phyloP scores from a whole-genome alignment of 805 yeast species.

The Millerago galiae region DNA sequence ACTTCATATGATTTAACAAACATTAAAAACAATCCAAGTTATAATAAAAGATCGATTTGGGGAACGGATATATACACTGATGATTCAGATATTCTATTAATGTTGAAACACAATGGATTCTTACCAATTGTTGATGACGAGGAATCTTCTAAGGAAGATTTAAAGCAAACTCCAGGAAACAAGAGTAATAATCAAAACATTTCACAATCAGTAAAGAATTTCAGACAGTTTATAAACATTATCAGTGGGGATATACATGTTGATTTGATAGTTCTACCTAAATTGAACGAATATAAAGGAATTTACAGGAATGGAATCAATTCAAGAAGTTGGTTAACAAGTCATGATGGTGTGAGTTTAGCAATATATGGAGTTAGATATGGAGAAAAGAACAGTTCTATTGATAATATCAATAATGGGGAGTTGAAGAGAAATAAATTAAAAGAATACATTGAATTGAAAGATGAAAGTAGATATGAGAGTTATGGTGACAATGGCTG shows the following conservation, averaged over 20 bases:
- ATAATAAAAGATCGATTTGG: constrained; percentile 50
- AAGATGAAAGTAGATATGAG: constrained; percentile 2
- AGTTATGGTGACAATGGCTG: constrained; percentile 9
- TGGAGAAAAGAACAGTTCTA: constrained; percentile 24
- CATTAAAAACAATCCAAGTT: constrained; percentile 19
- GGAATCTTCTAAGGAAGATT: constrained; percentile 12
- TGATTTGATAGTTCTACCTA: constrained; percentile 53
- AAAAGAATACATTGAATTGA: constrained; percentile 14
- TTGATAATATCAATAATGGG: constrained; percentile 14
- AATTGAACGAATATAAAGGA: constrained; percentile 59
- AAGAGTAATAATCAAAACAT: constrained; percentile 26
- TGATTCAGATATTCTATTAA: constrained; percentile 79
- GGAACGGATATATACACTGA: constrained; percentile 92
- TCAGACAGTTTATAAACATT: constrained; percentile 22
- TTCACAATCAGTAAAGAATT: constrained; percentile 22
- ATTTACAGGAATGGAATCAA: constrained; percentile 60
- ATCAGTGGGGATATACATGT: constrained; percentile 29
- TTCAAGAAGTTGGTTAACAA: constrained; percentile 65
- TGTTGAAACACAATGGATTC: constrained; percentile 71
- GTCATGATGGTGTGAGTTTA: constrained; percentile 76
- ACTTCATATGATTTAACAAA: constrained; percentile 22
- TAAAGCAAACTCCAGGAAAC: constrained; percentile 37
- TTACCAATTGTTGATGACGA: constrained; percentile 31
- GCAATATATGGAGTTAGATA: constrained; percentile 43
- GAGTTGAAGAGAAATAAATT: constrained; percentile 19